These are phyloP conservation scores for Thermothelomyces thermophilus DNA, from an alignment of 2,329 filamentous ascomycete species.

Conservation along the genomic window DNA sequence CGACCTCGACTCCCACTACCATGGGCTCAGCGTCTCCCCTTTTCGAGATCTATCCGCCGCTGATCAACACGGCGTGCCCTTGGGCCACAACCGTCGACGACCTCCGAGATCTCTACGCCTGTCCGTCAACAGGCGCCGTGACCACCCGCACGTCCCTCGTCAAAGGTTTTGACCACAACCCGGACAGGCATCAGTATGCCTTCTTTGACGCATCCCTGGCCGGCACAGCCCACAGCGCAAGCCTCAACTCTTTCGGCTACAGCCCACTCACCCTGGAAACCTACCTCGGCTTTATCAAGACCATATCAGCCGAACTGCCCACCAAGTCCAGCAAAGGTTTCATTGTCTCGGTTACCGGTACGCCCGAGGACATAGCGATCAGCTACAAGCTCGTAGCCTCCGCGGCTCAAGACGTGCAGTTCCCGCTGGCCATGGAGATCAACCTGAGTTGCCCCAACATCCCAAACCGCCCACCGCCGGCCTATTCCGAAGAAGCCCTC, in stretches of 20 bases:
- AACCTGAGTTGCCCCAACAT: conserved; percentile 79
- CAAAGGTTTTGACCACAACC: conserved; percentile 57
- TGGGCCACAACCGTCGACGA: conserved; percentile 65
- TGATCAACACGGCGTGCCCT: conserved; percentile 69
- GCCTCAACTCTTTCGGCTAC: conserved; percentile 69
- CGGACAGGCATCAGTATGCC: conserved; percentile 53
- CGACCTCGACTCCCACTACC: background rate
- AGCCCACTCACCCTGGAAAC: conserved; percentile 53
- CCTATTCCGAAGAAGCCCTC: conserved; percentile 52
- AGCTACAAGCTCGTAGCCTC: conserved; percentile 48
- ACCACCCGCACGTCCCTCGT: conserved; percentile 66
- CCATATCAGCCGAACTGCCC: conserved; percentile 33
- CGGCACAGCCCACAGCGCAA: conserved; percentile 30
- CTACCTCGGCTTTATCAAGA: conserved; percentile 53
- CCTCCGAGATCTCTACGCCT: conserved; percentile 54
- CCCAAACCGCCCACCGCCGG: conserved; percentile 58
- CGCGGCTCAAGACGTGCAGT: conserved; percentile 31
- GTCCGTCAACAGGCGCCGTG: conserved; percentile 61
- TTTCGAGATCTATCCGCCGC: conserved; percentile 53
- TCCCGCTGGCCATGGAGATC: conserved; percentile 63
- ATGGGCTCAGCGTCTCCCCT: conserved; percentile 36
- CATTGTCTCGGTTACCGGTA: conserved; percentile 66
- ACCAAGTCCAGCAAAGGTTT: conserved; percentile 45
- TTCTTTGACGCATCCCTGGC: conserved; percentile 48
- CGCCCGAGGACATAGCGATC: conserved; percentile 46